Evolutionary conservation across 345 rosid species (phyloP), one percentile per base, ranked within the genome.

Genomic region (Triadica sebifera): DNA sequence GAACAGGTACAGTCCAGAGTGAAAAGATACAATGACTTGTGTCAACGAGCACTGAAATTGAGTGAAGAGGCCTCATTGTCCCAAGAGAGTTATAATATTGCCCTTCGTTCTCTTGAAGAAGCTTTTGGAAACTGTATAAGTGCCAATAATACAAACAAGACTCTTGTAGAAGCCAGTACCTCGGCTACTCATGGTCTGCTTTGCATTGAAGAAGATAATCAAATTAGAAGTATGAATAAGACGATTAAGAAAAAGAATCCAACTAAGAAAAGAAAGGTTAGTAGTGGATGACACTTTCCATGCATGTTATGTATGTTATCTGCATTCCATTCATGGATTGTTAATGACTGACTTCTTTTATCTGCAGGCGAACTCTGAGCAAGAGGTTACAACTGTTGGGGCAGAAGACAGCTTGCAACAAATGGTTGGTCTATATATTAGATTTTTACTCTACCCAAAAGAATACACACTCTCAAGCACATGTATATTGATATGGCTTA

Each of bases 181-280:
- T 79, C 85, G 61, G 86, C 86, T 56, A 72, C 89, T 58, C 92
- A 85, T 76, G 90, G 90, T 78, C 77, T 86, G 73, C 84, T 85
- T 58, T 86, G 83, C 20, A 74, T 84, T 0, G 93, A 87, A 78
- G 93, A 89, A 72, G 91, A 86, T 67, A 81, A 71, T 66, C 90
- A 84, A 65, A 86, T 78, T 65, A 82, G 83, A 78, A 75, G 53
- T 75, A 74, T 78, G 24, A 69, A 73, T 75, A 89, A 89, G 84
- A 78, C 81, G 12, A 83, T 74, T 81, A 89, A 86, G 84, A 89
- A 87, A 76, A 89, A 86, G 84, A 87, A 86, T 80, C 88, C 84
- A 34, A 81, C 85, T 39, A 89, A 87, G 84, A 89, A 87, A 82
- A 86, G 89, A 75, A 89, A 87, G 88, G 93, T 89, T 66, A 77